A percentile compares a stretch with the other conserved stretches of the same genome.
Conservation (phyloP, 1,284 basidiomycete species). For the Cryptococcus floricola region DNA sequence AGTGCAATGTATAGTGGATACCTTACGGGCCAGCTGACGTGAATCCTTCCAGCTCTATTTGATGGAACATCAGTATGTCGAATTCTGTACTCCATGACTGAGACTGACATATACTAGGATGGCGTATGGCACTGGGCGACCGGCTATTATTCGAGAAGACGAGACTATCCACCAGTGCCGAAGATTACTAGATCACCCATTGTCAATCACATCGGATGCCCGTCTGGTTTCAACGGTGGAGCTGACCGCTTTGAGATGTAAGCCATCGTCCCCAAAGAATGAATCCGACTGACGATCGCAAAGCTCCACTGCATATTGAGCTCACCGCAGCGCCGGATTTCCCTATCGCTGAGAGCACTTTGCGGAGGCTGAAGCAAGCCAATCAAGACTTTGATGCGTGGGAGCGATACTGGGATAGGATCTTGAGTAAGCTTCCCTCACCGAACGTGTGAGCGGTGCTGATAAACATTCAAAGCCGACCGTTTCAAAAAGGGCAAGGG, state of each 20-base stretch:
- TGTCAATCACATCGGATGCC: conserved; percentile 87
- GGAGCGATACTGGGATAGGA: conserved; percentile 49
- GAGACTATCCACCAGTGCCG: conserved; percentile 80
- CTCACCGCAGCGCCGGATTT: conserved; percentile 45
- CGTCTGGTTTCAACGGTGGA: conserved; percentile 80
- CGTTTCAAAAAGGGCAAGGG: conserved; percentile 42
- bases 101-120: conserved; percentile 47
- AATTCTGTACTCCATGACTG: neutral
- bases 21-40: neutral
- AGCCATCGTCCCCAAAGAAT: neutral
- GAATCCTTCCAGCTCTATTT: conserved; percentile 59
- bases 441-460: neutral
- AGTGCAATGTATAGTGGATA: conserved; percentile 9
- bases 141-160: conserved; percentile 84
- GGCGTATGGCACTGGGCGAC: conserved; percentile 87
- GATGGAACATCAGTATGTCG: conserved; percentile 81
- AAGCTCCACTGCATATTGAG: conserved; percentile 46
- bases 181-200: conserved; percentile 75
- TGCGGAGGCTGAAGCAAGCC: conserved; percentile 47
- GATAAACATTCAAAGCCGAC: conserved; percentile 22
- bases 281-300: conserved; percentile 3
- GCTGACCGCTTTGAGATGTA: conserved; percentile 43
- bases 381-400: conserved; percentile 49
- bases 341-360: conserved; percentile 43
- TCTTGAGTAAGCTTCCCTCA: conserved; percentile 28